These are phyloP conservation scores for Naganishia sp. DNA, from an alignment of 1,284 basidiomycete genomes.

Conservation along the genomic window DNA sequence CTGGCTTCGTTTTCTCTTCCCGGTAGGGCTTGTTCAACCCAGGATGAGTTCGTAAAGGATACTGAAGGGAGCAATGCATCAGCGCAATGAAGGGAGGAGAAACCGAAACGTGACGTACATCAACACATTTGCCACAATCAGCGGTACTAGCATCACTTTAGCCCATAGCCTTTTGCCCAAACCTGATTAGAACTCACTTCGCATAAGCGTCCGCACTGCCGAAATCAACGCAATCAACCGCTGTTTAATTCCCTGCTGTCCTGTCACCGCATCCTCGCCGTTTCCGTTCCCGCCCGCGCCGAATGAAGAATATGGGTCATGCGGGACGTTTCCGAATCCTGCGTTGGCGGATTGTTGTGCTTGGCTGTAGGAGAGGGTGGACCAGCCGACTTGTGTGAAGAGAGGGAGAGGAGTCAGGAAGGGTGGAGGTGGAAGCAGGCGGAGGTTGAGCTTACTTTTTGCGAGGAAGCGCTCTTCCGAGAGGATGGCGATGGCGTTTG, in stretches of 20 bases:
- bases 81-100: background rate
- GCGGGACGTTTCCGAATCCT: constrained; percentile 49
- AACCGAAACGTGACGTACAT: constrained; percentile 54
- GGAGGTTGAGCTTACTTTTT: constrained; percentile 66
- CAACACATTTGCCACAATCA: constrained; percentile 77
- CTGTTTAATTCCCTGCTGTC: constrained; percentile 70
- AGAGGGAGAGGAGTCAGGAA: constrained; percentile 6
- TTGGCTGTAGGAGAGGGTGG: constrained; percentile 59
- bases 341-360: constrained; percentile 47
- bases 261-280: constrained; percentile 39
- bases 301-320: constrained; percentile 62
- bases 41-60: constrained; percentile 78
- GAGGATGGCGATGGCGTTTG: constrained; percentile 90
- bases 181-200: constrained; percentile 65
- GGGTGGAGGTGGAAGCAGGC: constrained; percentile 5
- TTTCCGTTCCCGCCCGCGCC: constrained; percentile 39
- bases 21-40: constrained; percentile 52
- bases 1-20: background rate
- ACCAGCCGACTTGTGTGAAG: constrained; percentile 78
- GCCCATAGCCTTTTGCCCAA: constrained; percentile 34
- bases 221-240: constrained; percentile 87
- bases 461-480: constrained; percentile 94
- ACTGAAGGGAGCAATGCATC: constrained; percentile 34
- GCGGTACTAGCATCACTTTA: constrained; percentile 64
- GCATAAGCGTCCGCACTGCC: constrained; percentile 90